Conservation (phyloP, 345 rosid genomes). For the Salix koriyanagi region DNA sequence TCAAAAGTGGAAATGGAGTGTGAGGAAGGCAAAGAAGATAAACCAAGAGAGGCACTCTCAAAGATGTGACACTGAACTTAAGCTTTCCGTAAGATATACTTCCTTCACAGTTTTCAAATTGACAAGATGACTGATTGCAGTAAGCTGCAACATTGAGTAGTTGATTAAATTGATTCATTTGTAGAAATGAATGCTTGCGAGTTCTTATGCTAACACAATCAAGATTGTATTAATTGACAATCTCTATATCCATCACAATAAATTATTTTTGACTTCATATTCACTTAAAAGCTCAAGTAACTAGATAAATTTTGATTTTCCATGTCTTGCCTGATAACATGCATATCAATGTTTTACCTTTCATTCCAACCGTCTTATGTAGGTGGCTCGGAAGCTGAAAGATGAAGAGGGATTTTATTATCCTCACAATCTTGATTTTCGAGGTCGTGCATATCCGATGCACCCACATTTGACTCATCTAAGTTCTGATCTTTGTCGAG, state of each 20-base stretch:
- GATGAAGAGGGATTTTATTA: conserved; percentile 95
- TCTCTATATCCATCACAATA: neutral
- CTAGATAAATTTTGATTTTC: neutral
- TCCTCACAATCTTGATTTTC: conserved; percentile 97
- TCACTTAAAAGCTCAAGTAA: neutral
- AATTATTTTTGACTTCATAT: conserved; percentile 2
- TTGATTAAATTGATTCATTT: neutral
- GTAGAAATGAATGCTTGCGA: neutral
- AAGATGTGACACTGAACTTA: conserved; percentile 33
- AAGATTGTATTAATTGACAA: neutral
- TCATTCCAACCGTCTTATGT: conserved; percentile 22
- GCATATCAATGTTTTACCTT: conserved; percentile 5
- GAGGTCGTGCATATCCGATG: conserved; percentile 99
- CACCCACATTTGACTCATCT: conserved; percentile 94
- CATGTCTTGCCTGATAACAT: conserved; percentile 1
- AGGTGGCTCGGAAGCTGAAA: conserved; percentile 94
- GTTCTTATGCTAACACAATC: neutral
- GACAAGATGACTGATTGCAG: neutral
- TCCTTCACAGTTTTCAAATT: neutral
- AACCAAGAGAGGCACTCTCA: conserved; percentile 33
- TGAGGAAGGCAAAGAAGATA: conserved; percentile 27
- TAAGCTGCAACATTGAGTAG: neutral
- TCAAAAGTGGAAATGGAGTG: conserved; percentile 25
- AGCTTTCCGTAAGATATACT: conserved; percentile 28
- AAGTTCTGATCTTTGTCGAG: conserved; percentile 92